phyloP scores from a whole-genome alignment of 2,329 filamentous ascomycete species.

The Neurospora crassa region DNA sequence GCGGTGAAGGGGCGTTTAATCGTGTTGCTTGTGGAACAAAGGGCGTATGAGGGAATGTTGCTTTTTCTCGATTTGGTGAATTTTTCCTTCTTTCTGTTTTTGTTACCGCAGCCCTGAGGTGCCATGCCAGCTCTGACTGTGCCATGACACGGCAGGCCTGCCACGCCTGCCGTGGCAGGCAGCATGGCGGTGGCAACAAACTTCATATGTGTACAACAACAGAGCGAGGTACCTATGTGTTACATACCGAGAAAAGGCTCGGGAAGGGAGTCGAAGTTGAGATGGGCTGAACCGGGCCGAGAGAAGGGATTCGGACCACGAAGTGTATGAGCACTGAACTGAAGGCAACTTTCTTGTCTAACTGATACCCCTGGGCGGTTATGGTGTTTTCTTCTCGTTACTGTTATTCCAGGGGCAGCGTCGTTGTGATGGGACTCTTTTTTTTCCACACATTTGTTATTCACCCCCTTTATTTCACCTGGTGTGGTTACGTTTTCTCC shows the following conservation, averaged over 20 bases:
- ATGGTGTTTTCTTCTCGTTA: neutral
- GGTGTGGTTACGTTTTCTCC: neutral
- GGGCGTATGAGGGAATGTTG: neutral
- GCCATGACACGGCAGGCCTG: neutral
- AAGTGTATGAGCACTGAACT: neutral
- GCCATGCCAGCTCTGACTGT: neutral
- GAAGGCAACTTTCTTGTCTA: neutral
- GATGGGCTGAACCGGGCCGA: neutral
- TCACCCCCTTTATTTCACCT: neutral
- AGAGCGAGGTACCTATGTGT: neutral
- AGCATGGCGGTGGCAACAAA: neutral
- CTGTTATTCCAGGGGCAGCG: neutral
- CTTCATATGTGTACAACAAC: neutral
- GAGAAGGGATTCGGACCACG: neutral
- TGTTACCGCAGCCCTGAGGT: neutral
- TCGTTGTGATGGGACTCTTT: neutral
- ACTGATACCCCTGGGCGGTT: neutral
- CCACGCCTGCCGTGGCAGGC: no score
- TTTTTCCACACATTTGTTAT: no score
- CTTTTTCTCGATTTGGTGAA: neutral
- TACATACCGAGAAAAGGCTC: neutral
- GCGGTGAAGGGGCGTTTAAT: neutral
- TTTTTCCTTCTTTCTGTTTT: neutral
- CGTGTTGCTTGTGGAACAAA: neutral
- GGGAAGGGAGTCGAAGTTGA: neutral